Conservation (phyloP, 371 early-diverging fungal species). For the Mortierella sp. region DNA sequence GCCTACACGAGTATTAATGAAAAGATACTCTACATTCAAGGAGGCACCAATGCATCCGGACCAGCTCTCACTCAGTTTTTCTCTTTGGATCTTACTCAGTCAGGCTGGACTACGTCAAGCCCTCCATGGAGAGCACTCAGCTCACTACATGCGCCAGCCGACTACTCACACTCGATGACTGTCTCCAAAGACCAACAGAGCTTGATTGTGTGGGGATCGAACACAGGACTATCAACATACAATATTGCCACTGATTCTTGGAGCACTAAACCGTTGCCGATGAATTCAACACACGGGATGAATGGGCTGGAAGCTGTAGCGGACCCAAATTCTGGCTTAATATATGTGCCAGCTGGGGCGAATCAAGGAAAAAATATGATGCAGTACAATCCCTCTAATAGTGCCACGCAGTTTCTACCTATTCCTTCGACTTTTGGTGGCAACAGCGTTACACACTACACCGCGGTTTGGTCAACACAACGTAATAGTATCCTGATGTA, state of each 20-base stretch:
- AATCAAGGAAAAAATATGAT: neutral
- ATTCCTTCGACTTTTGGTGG: neutral
- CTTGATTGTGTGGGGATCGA: neutral
- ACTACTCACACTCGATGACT: neutral
- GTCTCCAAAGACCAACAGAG: neutral
- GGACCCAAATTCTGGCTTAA: neutral
- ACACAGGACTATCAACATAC: neutral
- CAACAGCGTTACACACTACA: neutral
- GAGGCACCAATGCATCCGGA: neutral
- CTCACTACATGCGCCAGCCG: neutral
- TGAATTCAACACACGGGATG: neutral
- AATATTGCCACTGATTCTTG: neutral
- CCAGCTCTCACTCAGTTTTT: neutral
- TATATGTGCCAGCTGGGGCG: neutral
- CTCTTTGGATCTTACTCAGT: neutral
- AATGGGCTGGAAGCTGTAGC: neutral
- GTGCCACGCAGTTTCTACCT: neutral
- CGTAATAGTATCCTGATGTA: constrained; percentile 1
- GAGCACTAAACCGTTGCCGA: neutral
- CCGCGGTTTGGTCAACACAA: neutral
- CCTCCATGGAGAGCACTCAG: constrained; percentile 1
- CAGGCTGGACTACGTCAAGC: neutral
- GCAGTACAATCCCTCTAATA: neutral
- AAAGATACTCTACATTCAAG: constrained; percentile 6
- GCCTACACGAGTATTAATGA: neutral